Evolutionary conservation across 148 eudicot genomes (phyloP).

Genomic region (Heliosperma pusillum): DNA sequence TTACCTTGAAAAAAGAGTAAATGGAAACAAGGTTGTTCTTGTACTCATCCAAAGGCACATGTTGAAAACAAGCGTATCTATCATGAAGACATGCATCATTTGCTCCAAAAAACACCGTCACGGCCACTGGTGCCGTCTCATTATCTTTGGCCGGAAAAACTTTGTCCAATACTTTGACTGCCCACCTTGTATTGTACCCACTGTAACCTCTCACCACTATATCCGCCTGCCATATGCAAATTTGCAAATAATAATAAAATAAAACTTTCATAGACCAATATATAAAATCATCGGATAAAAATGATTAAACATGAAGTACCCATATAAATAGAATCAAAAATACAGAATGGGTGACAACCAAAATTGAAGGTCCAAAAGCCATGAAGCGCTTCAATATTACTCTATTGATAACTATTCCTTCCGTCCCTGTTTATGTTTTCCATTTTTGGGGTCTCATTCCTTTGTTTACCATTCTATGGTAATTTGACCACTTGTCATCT

Average conservation of each 20-base stretch:
- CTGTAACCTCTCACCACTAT: constrained; percentile 79
- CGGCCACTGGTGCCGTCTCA: constrained; percentile 42
- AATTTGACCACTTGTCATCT: too few relatives aligned
- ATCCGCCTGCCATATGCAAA: constrained; percentile 44
- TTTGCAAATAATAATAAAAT: neutral
- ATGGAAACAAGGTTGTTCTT: constrained; percentile 50
- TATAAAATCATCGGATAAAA: too few relatives aligned
- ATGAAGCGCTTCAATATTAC: too few relatives aligned
- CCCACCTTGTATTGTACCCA: constrained; percentile 95
- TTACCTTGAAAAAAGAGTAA: constrained; percentile 61
- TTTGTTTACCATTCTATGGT: too few relatives aligned
- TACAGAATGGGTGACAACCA: neutral
- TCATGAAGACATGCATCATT: constrained; percentile 73
- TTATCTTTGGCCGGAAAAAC: constrained; percentile 39
- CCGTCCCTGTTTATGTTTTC: too few relatives aligned
- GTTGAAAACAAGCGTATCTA: constrained; percentile 56
- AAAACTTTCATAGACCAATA: too few relatives aligned
- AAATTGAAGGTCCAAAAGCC: neutral
- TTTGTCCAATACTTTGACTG: constrained; percentile 49
- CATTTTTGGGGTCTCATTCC: too few relatives aligned
- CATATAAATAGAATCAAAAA: too few relatives aligned
- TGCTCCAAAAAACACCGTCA: constrained; percentile 85
- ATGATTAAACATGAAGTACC: too few relatives aligned
- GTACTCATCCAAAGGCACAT: constrained; percentile 86
- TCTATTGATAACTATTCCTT: too few relatives aligned